Conservation (phyloP, 768 basidiomycete species). For the Termitomyces sp. region DNA sequence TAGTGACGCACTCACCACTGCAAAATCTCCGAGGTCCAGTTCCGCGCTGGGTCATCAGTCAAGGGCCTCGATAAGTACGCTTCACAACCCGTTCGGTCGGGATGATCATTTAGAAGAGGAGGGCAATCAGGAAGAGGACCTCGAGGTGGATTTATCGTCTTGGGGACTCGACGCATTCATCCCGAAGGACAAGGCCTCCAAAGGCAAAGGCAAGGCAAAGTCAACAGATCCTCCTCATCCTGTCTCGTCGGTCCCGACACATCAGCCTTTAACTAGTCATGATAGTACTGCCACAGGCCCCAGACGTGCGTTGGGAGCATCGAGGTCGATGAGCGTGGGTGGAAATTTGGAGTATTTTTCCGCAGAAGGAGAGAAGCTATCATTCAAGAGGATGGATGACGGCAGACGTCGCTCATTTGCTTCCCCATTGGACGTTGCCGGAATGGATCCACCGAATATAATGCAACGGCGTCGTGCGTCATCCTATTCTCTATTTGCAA, state of each 20-base stretch:
- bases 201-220: conserved; percentile 34
- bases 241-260: conserved; percentile 35
- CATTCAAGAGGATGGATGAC: conserved; percentile 22
- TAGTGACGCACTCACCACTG: conserved; percentile 43
- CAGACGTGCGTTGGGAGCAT: conserved; percentile 33
- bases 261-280: conserved; percentile 35
- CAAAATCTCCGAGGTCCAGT: conserved; percentile 40
- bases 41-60: conserved; percentile 45
- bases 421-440: conserved; percentile 49
- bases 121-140: conserved; percentile 37
- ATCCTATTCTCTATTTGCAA: conserved; percentile 42
- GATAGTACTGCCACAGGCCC: conserved; percentile 26
- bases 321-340: conserved; percentile 60
- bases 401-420: conserved; percentile 53
- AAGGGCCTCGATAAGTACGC: conserved; percentile 50
- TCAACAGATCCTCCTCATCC: conserved; percentile 31
- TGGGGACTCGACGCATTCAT: conserved; percentile 83
- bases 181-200: conserved; percentile 54
- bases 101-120: conserved; percentile 53
- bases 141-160: conserved; percentile 77
- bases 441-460: conserved; percentile 34
- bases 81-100: conserved; percentile 72
- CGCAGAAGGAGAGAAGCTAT: conserved; percentile 18
- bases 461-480: conserved; percentile 45
- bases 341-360: conserved; percentile 49